Conservation (phyloP, 306 rosid species). For the Casuarina cunninghamiana region DNA sequence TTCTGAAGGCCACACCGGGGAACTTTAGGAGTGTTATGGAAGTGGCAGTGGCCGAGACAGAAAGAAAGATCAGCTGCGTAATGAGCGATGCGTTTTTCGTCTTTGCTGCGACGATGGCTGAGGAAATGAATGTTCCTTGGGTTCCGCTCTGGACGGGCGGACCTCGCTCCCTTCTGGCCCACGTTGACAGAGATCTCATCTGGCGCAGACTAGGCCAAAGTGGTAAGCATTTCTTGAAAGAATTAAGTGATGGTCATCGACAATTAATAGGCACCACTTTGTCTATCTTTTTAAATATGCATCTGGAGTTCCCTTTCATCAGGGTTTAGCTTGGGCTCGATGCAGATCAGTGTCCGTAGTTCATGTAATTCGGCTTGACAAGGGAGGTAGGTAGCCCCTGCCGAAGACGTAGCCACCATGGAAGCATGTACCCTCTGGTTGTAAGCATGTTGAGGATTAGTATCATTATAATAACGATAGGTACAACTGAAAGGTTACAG, state of each 20-base stretch:
- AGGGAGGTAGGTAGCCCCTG: too few species aligned
- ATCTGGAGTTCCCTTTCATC: background rate
- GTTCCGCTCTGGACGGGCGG: slow-evolving; percentile 80
- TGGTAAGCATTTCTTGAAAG: slow-evolving; percentile 25
- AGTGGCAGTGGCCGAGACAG: slow-evolving; percentile 32
- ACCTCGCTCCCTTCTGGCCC: slow-evolving; percentile 52
- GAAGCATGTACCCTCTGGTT: too few species aligned
- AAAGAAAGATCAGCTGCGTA: slow-evolving; percentile 49
- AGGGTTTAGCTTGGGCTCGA: too few species aligned
- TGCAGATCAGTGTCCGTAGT: too few species aligned
- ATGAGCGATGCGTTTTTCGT: slow-evolving; percentile 65
- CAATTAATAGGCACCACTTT: background rate
- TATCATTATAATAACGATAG: too few species aligned
- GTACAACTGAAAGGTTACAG: too few species aligned
- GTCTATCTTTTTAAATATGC: background rate
- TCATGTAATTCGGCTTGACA: too few species aligned
- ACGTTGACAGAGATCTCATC: slow-evolving; percentile 38
- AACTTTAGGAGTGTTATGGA: slow-evolving; percentile 37
- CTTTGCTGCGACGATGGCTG: slow-evolving; percentile 61
- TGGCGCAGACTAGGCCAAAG: slow-evolving; percentile 24
- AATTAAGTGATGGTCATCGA: background rate
- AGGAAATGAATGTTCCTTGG: slow-evolving; percentile 55
- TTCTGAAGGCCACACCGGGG: slow-evolving; percentile 40
- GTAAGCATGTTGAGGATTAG: too few species aligned
- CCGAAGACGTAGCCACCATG: too few species aligned